These are phyloP conservation scores for Glutinoglossum americanum DNA, from an alignment of 495 filamentous ascomycete genomes.

Conservation along the genomic window DNA sequence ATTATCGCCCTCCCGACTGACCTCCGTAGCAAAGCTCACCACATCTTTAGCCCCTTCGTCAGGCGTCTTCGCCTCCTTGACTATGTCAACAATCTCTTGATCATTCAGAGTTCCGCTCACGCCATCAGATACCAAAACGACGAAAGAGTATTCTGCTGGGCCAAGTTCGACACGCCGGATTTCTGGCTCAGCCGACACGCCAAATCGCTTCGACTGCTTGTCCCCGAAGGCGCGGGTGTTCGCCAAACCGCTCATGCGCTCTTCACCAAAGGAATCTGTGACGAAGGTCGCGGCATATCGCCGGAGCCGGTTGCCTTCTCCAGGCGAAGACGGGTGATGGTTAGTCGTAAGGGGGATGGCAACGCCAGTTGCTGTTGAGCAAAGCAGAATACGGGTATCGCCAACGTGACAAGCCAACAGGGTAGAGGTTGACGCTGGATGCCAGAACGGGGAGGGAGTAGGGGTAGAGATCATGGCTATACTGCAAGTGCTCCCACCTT, in stretches of 20 bases:
- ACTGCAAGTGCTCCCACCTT: slow-evolving; percentile 78
- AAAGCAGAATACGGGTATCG: slow-evolving; percentile 77
- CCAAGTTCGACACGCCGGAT: slow-evolving; percentile 48
- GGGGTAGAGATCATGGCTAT: slow-evolving; percentile 80
- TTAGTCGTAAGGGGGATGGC: slow-evolving; percentile 64
- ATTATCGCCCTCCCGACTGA: slow-evolving; percentile 68
- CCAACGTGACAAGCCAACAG: slow-evolving; percentile 80
- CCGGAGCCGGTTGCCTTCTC: slow-evolving; percentile 61
- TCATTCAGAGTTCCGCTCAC: slow-evolving; percentile 63
- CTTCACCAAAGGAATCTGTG: slow-evolving; percentile 92
- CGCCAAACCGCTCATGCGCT: slow-evolving; percentile 79
- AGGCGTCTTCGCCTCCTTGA: slow-evolving; percentile 82
- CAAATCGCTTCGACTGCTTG: slow-evolving; percentile 72
- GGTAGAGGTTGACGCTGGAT: slow-evolving; percentile 62
- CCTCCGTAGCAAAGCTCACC: slow-evolving; percentile 71
- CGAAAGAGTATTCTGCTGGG: slow-evolving; percentile 66
- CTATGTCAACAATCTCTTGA: slow-evolving; percentile 85
- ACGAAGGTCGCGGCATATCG: slow-evolving; percentile 73
- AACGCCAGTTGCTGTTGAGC: slow-evolving; percentile 53
- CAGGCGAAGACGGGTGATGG: slow-evolving; percentile 74
- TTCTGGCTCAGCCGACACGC: slow-evolving; percentile 85
- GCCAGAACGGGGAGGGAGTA: slow-evolving; percentile 82
- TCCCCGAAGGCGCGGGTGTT: slow-evolving; percentile 91
- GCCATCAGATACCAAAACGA: slow-evolving; percentile 76
- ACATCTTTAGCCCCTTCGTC: slow-evolving; percentile 63